Percentiles rank a stretch among this genome's conserved stretches.
Conservation (phyloP, 768 basidiomycete species). For the Naematelia encephala region DNA sequence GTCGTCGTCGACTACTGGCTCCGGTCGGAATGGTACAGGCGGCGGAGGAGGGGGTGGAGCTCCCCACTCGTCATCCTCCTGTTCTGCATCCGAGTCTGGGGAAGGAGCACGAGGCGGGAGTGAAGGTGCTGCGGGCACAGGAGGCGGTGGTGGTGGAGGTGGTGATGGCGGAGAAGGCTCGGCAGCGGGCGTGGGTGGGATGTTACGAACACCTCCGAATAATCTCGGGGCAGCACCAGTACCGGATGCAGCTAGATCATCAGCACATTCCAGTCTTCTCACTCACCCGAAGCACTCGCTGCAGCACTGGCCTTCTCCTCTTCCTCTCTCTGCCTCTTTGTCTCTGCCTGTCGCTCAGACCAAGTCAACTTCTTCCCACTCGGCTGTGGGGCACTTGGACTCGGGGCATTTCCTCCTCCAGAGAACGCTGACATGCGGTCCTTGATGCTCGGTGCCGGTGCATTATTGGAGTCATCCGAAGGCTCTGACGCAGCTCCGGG, state of each 20-base stretch:
- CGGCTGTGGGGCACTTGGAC: constrained; percentile 18
- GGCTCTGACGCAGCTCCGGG: constrained; percentile 24
- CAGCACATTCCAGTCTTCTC: constrained; percentile 23
- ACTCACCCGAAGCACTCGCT: constrained; percentile 33
- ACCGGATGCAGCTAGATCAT: not conserved
- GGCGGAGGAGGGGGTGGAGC: constrained; percentile 53
- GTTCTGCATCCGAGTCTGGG: constrained; percentile 50
- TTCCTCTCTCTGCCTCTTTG: constrained; percentile 79
- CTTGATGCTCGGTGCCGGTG: constrained; percentile 28
- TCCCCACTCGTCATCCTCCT: constrained; percentile 50
- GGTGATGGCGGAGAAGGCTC: constrained; percentile 23
- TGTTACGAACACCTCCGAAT: not conserved
- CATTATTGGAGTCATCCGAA: not conserved
- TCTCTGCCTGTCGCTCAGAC: constrained; percentile 87
- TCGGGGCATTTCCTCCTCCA: constrained; percentile 27
- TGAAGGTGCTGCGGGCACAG: constrained; percentile 22
- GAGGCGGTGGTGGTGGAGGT: constrained; percentile 20
- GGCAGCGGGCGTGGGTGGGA: not conserved
- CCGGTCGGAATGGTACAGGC: constrained; percentile 55
- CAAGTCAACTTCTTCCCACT: constrained; percentile 77
- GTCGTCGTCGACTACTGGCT: constrained; percentile 29
- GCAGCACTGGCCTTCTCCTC: constrained; percentile 58
- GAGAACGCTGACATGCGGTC: constrained; percentile 44
- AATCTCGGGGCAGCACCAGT: not conserved
- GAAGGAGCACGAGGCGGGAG: constrained; percentile 46